These are phyloP conservation scores for Brettanomyces sp. DNA, from an alignment of 805 yeast genomes.

Conservation along the genomic window DNA sequence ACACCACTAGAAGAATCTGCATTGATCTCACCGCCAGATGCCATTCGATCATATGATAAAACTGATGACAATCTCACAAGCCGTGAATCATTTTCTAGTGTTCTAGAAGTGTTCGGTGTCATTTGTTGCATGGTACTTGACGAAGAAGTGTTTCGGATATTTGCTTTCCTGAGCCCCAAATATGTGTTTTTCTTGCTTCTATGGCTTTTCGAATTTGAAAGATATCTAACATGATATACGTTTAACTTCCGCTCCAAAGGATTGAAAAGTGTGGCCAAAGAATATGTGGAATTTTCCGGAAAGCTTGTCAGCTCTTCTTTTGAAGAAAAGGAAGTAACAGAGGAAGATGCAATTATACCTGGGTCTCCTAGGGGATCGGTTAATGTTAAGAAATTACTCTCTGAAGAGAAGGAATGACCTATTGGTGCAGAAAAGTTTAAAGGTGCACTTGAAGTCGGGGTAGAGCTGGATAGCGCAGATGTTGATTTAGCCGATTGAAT, in stretches of 20 bases:
- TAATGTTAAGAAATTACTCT: constrained; percentile 46
- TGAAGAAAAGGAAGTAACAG: constrained; percentile 54
- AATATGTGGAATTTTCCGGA: constrained; percentile 32
- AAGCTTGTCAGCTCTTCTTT: constrained; percentile 49
- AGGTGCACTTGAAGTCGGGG: neutral
- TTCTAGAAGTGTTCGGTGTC: constrained; percentile 35
- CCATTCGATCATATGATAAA: constrained; percentile 35
- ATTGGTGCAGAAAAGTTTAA: constrained; percentile 5
- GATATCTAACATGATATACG: constrained; percentile 48
- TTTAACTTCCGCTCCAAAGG: constrained; percentile 33
- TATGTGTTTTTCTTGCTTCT: constrained; percentile 8
- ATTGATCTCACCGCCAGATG: constrained; percentile 28
- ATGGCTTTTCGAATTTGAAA: constrained; percentile 17
- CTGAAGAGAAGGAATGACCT: constrained; percentile 6
- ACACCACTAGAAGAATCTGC: constrained; percentile 18
- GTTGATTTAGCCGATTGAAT: too few relatives aligned
- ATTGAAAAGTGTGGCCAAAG: constrained; percentile 50
- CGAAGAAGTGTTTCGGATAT: constrained; percentile 18
- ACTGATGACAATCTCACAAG: constrained; percentile 30
- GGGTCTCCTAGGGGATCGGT: constrained; percentile 69
- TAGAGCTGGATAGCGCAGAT: neutral
- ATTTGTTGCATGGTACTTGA: constrained; percentile 13
- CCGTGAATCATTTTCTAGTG: constrained; percentile 28
- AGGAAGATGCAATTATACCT: constrained; percentile 62
- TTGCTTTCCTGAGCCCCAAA: constrained; percentile 15